These are phyloP conservation scores for Micromonas pusilla DNA, from an alignment of 139 green algal species.

Conservation along the genomic window DNA sequence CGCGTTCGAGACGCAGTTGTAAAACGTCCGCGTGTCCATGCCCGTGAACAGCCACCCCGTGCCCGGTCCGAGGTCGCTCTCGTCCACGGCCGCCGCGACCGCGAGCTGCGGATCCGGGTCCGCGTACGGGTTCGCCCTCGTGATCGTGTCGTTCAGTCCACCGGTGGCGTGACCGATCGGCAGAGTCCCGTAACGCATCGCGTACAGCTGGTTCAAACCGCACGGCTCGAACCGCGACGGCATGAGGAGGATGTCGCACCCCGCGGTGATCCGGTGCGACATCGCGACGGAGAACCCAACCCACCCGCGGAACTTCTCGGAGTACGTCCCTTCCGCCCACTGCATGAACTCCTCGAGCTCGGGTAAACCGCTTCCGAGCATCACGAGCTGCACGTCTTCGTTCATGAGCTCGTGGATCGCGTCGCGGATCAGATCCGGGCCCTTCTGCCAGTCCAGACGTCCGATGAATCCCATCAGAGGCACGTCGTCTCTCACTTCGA, in stretches of 20 bases:
- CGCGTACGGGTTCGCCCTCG: conserved; percentile 62
- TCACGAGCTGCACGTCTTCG: conserved; percentile 58
- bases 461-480: conserved; percentile 80
- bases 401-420: conserved; percentile 29
- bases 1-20: conserved; percentile 47
- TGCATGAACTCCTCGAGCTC: conserved; percentile 61
- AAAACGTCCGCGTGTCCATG: conserved; percentile 42
- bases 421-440: conserved; percentile 42
- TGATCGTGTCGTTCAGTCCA: conserved; percentile 60
- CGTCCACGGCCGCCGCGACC: not conserved
- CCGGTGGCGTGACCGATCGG: conserved; percentile 78
- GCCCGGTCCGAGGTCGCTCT: conserved; percentile 30
- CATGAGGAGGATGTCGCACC: conserved; percentile 71
- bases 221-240: conserved; percentile 48
- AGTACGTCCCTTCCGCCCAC: conserved; percentile 15
- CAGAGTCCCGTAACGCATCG: conserved; percentile 75
- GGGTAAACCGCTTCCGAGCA: conserved; percentile 63
- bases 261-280: conserved; percentile 85
- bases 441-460: conserved; percentile 78
- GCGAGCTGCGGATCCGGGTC: not conserved
- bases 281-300: conserved; percentile 86
- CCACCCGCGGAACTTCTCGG: conserved; percentile 57
- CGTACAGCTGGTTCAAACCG: conserved; percentile 40
- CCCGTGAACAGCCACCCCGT: conserved; percentile 66
- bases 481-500: conserved; percentile 52